phyloP scores from a whole-genome alignment of 345 rosid species.

The Salix koriyanagi region DNA sequence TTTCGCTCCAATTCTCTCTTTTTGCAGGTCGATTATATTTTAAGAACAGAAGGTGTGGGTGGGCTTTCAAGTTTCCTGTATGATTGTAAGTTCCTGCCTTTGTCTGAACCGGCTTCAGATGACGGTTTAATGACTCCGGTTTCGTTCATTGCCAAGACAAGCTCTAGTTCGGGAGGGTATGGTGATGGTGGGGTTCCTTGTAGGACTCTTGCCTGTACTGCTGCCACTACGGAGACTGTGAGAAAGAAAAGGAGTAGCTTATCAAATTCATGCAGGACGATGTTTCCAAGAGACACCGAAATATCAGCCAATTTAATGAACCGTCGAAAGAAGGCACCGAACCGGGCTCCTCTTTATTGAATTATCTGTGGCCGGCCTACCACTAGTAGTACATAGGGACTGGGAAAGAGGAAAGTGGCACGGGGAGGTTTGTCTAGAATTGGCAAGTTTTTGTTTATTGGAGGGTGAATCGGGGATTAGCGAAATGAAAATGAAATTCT shows the following conservation, averaged over 20 bases:
- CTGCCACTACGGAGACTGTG: slow-evolving; percentile 64
- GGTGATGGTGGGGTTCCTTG: slow-evolving; percentile 55
- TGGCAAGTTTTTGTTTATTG: background rate
- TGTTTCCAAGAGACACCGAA: slow-evolving; percentile 39
- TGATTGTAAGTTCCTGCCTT: slow-evolving; percentile 57
- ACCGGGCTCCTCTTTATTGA: slow-evolving; percentile 82
- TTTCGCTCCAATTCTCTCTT: background rate
- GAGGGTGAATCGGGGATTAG: slow-evolving; percentile 20
- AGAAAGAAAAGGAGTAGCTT: slow-evolving; percentile 83
- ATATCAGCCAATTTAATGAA: slow-evolving; percentile 45
- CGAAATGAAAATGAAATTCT: background rate
- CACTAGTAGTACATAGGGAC: background rate
- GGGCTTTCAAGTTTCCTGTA: slow-evolving; percentile 57
- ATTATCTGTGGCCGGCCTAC: background rate
- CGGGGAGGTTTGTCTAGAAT: background rate
- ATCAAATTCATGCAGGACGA: slow-evolving; percentile 36
- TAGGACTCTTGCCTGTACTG: slow-evolving; percentile 54
- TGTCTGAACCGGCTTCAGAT: slow-evolving; percentile 49
- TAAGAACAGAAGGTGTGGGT: slow-evolving; percentile 37
- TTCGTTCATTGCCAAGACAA: slow-evolving; percentile 51
- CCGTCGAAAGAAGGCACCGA: slow-evolving; percentile 78
- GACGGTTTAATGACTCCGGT: slow-evolving; percentile 55
- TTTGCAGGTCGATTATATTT: slow-evolving; percentile 52
- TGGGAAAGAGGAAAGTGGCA: background rate
- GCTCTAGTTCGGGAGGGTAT: slow-evolving; percentile 52